Evolutionary conservation across 1,284 basidiomycete genomes (phyloP).

Genomic region (Ganoderma meredithae): DNA sequence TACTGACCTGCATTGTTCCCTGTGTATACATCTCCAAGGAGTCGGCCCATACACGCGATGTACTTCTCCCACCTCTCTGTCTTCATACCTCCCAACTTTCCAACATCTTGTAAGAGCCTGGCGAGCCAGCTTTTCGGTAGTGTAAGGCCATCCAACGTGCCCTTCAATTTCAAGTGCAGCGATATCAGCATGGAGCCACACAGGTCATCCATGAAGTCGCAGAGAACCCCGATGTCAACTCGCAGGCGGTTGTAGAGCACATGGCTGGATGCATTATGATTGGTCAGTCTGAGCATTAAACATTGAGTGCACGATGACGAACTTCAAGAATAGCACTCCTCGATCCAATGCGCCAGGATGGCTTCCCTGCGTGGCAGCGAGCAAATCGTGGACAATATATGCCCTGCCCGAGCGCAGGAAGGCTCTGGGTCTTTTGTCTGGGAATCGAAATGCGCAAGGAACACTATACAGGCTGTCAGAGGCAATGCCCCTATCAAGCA

Average conservation of each 20-base stretch:
- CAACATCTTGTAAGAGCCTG: conserved; percentile 30
- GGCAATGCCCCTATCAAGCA: conserved; percentile 15
- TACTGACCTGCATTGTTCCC: conserved; percentile 30
- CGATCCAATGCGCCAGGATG: conserved; percentile 36
- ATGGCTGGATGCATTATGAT: conserved; percentile 44
- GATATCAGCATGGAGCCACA: conserved; percentile 42
- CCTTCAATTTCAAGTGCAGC: conserved; percentile 33
- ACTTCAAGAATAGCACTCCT: conserved; percentile 40
- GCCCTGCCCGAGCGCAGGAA: not conserved
- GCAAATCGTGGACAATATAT: conserved; percentile 49
- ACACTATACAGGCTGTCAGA: conserved; percentile 6
- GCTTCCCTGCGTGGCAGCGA: conserved; percentile 37
- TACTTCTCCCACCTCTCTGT: conserved; percentile 31
- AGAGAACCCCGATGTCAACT: conserved; percentile 52
- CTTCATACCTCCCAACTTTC: conserved; percentile 4
- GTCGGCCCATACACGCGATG: conserved; percentile 31
- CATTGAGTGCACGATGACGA: conserved; percentile 4
- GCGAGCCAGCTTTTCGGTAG: conserved; percentile 49
- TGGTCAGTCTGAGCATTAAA: not conserved
- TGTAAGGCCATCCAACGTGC: conserved; percentile 49
- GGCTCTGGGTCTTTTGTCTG: not conserved
- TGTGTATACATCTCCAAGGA: conserved; percentile 44
- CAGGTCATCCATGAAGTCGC: conserved; percentile 54
- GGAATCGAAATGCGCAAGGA: conserved; percentile 10
- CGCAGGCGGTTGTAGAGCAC: conserved; percentile 43